A percentile compares a stretch with the other conserved stretches of the same genome.
Conservation (phyloP, 495 filamentous ascomycete species). For the Penicillium paxilli region DNA sequence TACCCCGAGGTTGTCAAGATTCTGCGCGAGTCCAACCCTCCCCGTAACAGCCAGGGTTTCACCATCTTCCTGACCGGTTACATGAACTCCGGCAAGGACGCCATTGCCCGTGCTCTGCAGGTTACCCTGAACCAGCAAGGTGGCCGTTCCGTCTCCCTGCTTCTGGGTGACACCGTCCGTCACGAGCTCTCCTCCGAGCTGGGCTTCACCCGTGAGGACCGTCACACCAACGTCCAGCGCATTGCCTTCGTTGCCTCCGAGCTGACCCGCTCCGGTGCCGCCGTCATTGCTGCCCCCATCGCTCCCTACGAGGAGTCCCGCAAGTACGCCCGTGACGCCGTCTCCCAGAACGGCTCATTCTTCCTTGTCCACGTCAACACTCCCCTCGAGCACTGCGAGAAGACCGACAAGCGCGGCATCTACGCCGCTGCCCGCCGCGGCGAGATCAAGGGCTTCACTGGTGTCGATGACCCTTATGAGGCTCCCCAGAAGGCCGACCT, state of each 20-base stretch:
- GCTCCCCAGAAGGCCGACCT: constrained; percentile 77
- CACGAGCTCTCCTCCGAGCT: constrained; percentile 91
- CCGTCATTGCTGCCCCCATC: constrained; percentile 97
- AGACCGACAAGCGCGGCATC: constrained; percentile 91
- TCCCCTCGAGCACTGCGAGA: constrained; percentile 86
- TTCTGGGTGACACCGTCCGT: constrained; percentile 94
- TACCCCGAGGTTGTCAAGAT: constrained; percentile 98
- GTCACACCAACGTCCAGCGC: constrained; percentile 91
- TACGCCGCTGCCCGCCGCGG: constrained; percentile 82
- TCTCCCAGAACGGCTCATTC: constrained; percentile 86
- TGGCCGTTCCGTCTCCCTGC: constrained; percentile 87
- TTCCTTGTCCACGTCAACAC: constrained; percentile 95
- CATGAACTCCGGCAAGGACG: constrained; percentile 94
- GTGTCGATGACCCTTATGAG: constrained; percentile 98
- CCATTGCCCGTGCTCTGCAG: constrained; percentile 91
- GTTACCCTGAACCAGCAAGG: constrained; percentile 98
- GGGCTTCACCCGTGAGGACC: constrained; percentile 91
- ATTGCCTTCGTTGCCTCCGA: constrained; percentile 96
- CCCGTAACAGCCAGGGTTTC: constrained; percentile 88
- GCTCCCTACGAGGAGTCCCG: constrained; percentile 85
- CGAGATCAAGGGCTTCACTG: constrained; percentile 98
- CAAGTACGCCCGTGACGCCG: constrained; percentile 72
- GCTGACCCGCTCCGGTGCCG: constrained; percentile 87
- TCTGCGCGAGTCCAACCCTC: constrained; percentile 89
- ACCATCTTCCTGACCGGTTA: constrained; percentile 98